A percentile compares a stretch with the other conserved stretches of the same genome.
Evolutionary conservation across 805 yeast genomes (phyloP).

Genomic region (Naumovozyma dairenensis): DNA sequence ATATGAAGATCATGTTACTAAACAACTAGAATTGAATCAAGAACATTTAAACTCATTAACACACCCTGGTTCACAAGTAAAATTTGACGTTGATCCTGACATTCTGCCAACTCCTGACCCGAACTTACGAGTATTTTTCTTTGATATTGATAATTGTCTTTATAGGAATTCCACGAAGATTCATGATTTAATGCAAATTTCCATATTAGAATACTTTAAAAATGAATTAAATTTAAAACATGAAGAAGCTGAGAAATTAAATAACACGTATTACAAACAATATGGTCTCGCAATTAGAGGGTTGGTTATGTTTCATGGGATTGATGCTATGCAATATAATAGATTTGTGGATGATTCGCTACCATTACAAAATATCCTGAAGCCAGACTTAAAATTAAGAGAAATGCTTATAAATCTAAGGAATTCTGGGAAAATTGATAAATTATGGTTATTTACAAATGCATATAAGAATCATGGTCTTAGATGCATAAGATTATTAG

Average conservation of each 20-base stretch:
- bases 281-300: slow-evolving; percentile 95
- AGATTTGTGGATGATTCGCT: slow-evolving; percentile 83
- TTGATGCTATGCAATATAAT: slow-evolving; percentile 85
- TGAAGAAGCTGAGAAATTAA: slow-evolving; percentile 65
- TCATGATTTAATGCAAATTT: slow-evolving; percentile 79
- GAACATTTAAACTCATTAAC: slow-evolving; percentile 26
- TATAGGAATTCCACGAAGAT: slow-evolving; percentile 66
- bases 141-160: slow-evolving; percentile 90
- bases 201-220: slow-evolving; percentile 74
- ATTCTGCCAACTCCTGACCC: slow-evolving; percentile 23
- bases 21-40: slow-evolving; percentile 23
- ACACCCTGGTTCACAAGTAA: slow-evolving; percentile 28
- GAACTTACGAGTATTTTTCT: slow-evolving; percentile 46
- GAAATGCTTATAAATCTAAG: slow-evolving; percentile 39
- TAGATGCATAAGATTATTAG: slow-evolving; percentile 68
- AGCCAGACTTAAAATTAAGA: slow-evolving; percentile 49
- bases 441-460: slow-evolving; percentile 88
- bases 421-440: slow-evolving; percentile 43
- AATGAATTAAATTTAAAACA: slow-evolving; percentile 49
- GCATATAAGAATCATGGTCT: slow-evolving; percentile 88
- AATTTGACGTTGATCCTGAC: slow-evolving; percentile 22
- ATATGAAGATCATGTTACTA: slow-evolving; percentile 15
- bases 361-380: slow-evolving; percentile 70
- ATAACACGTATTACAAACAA: slow-evolving; percentile 65
- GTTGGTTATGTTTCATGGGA: slow-evolving; percentile 48